Percentiles rank a stretch among this genome's conserved stretches.
These are phyloP conservation scores for Platanus orientalis DNA, from an alignment of 164 flowering plant species.

Conservation along the genomic window DNA sequence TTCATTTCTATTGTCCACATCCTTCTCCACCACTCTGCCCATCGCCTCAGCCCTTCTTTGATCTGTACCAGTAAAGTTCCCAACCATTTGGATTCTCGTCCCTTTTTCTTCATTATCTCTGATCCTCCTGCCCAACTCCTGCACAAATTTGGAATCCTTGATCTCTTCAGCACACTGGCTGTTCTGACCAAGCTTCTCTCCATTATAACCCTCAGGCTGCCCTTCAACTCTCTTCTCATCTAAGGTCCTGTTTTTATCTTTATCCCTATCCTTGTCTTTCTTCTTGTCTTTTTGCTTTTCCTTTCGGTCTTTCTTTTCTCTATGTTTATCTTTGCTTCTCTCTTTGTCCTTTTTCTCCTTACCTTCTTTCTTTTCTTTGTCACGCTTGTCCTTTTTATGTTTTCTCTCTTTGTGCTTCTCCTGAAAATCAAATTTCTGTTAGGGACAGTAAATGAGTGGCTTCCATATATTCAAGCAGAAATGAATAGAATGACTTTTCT, in stretches of 20 bases:
- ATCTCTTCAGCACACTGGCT: neutral
- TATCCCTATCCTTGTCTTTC: neutral
- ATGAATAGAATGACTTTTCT: too few relatives aligned
- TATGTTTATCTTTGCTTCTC: neutral
- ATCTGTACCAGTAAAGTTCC: slow-evolving; percentile 21
- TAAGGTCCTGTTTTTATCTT: slow-evolving; percentile 20
- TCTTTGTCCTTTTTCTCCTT: neutral
- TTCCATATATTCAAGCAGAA: too few relatives aligned
- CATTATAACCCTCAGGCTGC: slow-evolving; percentile 12
- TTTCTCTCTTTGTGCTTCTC: neutral
- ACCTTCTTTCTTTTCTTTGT: too few relatives aligned
- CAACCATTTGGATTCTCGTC: slow-evolving; percentile 20
- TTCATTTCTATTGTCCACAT: slow-evolving; percentile 15
- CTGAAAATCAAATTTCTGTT: neutral
- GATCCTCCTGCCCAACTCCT: slow-evolving; percentile 38
- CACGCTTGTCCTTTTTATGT: neutral
- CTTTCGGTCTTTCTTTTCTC: neutral
- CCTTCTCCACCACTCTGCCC: slow-evolving; percentile 19
- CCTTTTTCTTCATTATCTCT: slow-evolving; percentile 33
- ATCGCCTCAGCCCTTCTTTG: slow-evolving; percentile 28
- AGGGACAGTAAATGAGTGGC: neutral
- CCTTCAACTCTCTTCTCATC: slow-evolving; percentile 23
- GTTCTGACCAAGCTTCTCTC: slow-evolving; percentile 14
- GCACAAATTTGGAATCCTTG: slow-evolving; percentile 5
- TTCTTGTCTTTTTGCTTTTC: neutral